A percentile compares a stretch with the other conserved stretches of the same genome.
phyloP scores from a whole-genome alignment of 1,139 yeast species.

The Blastobotrys proliferans region DNA sequence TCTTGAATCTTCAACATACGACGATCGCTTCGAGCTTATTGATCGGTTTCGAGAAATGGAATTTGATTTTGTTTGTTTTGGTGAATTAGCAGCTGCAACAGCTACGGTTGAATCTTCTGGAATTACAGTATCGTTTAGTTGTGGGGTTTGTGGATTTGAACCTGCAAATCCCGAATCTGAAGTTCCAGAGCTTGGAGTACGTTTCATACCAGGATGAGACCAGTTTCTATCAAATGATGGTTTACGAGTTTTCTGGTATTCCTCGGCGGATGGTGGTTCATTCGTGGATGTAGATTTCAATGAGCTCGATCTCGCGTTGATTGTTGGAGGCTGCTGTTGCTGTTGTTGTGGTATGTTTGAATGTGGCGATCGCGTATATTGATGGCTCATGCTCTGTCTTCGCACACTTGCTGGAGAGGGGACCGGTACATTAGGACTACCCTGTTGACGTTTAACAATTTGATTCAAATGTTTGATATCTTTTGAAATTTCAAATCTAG shows the following conservation, averaged over 20 bases:
- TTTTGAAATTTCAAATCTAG: constrained; percentile 85
- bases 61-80: neutral
- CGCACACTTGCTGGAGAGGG: constrained; percentile 9
- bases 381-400: constrained; percentile 12
- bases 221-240: constrained; percentile 30
- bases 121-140: constrained; percentile 8
- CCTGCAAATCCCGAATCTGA: constrained; percentile 15
- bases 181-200: constrained; percentile 14
- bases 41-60: neutral
- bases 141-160: constrained; percentile 8
- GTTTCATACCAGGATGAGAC: constrained; percentile 22
- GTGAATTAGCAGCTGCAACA: neutral
- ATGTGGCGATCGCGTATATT: constrained; percentile 8
- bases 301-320: no score
- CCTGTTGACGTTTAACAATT: constrained; percentile 13
- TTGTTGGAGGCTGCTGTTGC: neutral
- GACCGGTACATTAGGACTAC: neutral
- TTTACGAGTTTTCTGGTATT: neutral
- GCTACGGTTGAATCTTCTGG: constrained; percentile 4
- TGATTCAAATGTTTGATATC: constrained; percentile 67
- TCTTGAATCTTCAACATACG: constrained; percentile 14
- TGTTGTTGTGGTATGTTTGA: constrained; percentile 6
- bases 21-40: constrained; percentile 5
- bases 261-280: no score
- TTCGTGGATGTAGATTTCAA: no score